These are phyloP conservation scores for Zopfochytrium polystomum DNA, from an alignment of 371 early-diverging fungal species.

Conservation along the genomic window DNA sequence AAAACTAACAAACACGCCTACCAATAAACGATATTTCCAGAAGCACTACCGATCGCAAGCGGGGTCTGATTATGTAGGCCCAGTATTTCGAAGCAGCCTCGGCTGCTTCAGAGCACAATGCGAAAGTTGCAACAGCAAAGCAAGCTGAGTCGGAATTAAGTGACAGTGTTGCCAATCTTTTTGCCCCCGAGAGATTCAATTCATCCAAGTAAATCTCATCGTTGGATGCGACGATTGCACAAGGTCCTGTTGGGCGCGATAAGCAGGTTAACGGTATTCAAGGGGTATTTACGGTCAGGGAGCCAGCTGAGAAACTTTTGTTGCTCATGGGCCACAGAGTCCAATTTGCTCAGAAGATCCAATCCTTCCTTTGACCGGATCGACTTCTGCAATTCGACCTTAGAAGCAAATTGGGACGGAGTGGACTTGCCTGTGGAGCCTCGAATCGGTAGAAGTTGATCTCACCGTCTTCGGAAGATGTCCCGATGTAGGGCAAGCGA, in stretches of 20 bases:
- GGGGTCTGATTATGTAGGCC: neutral
- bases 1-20: neutral
- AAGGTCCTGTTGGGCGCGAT: too few relatives aligned
- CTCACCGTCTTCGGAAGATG: constrained; percentile 16
- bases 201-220: too few relatives aligned
- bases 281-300: neutral
- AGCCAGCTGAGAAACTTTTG: neutral
- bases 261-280: neutral
- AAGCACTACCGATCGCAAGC: neutral
- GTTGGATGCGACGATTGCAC: too few relatives aligned
- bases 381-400: neutral
- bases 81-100: neutral
- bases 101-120: too few relatives aligned
- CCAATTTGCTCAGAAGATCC: neutral
- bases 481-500: constrained; percentile 19
- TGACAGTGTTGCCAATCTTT: too few relatives aligned
- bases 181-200: too few relatives aligned
- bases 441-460: constrained; percentile 9
- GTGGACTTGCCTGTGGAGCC: constrained; percentile 14
- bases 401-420: neutral
- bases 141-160: too few relatives aligned
- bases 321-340: neutral
- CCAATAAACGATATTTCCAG: neutral
- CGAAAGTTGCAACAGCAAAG: too few relatives aligned
- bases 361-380: constrained; percentile 9